Percentiles rank a stretch among this genome's conserved stretches.
phyloP scores from a whole-genome alignment of 1,284 basidiomycete genomes.

The Fomitopsis palustris region DNA sequence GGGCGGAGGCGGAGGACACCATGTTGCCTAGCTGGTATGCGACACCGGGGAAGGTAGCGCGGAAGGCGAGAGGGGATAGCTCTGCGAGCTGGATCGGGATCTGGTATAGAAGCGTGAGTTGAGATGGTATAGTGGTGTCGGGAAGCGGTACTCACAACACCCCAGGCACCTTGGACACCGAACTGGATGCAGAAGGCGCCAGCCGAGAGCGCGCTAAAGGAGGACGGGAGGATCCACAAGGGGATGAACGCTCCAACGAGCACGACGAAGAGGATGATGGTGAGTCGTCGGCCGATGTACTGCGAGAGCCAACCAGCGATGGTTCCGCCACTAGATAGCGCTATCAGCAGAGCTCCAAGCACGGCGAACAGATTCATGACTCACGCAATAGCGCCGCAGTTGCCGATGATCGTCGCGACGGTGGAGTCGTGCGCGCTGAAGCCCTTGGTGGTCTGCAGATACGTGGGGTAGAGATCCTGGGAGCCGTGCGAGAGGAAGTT shows the following conservation, averaged over 20 bases:
- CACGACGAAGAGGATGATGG: conserved; percentile 67
- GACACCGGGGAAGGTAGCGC: conserved; percentile 90
- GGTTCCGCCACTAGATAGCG: conserved; percentile 57
- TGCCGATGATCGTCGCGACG: conserved; percentile 89
- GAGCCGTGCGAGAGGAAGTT: conserved; percentile 93
- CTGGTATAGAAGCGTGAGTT: conserved; percentile 24
- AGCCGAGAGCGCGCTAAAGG: conserved; percentile 63
- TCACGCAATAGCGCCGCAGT: conserved; percentile 76
- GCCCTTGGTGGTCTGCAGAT: conserved; percentile 61
- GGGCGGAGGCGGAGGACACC: conserved; percentile 84
- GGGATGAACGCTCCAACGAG: conserved; percentile 70
- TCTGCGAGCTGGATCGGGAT: conserved; percentile 89
- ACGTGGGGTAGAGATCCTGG: conserved; percentile 78
- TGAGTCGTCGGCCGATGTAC: conserved; percentile 84
- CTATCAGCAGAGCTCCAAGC: conserved; percentile 5
- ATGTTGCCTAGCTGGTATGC: conserved; percentile 91
- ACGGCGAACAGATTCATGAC: conserved; percentile 14
- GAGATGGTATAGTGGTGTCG: background rate
- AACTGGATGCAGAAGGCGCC: conserved; percentile 87
- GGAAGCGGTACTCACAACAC: conserved; percentile 46
- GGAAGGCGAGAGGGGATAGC: conserved; percentile 89
- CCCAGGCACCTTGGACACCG: conserved; percentile 84
- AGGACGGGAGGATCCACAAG: conserved; percentile 79
- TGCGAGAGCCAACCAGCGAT: conserved; percentile 81
- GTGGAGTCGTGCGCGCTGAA: conserved; percentile 63